Conservation (phyloP, 2,329 filamentous ascomycete genomes). For the Colletotrichum sp. region DNA sequence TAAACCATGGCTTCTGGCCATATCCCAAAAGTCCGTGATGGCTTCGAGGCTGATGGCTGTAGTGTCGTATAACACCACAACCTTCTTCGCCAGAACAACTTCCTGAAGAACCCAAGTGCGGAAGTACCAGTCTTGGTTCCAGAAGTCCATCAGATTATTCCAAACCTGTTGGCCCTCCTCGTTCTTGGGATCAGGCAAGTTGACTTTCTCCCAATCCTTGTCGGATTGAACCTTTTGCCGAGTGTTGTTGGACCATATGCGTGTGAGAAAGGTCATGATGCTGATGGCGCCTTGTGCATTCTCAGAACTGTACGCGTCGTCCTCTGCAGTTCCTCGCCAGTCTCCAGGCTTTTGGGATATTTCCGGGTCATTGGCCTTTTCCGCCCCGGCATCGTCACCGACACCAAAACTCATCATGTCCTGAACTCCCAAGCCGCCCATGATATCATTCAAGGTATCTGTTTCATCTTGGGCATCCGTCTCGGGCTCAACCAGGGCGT, state of each 20-base stretch:
- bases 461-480: background rate
- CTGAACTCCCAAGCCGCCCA: background rate
- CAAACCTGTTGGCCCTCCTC: background rate
- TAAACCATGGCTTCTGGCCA: background rate
- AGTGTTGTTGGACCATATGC: background rate
- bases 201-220: background rate
- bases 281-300: background rate
- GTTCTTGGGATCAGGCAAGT: background rate
- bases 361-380: too few relatives aligned
- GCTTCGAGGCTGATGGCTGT: conserved; percentile 2
- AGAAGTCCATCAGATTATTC: background rate
- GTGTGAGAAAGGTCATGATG: conserved; percentile 9
- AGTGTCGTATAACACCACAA: background rate
- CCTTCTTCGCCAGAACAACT: background rate
- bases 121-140: conserved; percentile 11
- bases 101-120: conserved; percentile 15
- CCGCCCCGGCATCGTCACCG: background rate
- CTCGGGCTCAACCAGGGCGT: background rate
- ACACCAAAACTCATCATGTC: background rate
- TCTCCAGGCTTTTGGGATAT: background rate
- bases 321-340: background rate
- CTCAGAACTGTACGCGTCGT: background rate
- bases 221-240: background rate
- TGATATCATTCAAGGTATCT: background rate
- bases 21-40: background rate